A percentile compares a stretch with the other conserved stretches of the same genome.
Conservation (phyloP, 1,284 basidiomycete genomes). For the Boletellus deceptivus region DNA sequence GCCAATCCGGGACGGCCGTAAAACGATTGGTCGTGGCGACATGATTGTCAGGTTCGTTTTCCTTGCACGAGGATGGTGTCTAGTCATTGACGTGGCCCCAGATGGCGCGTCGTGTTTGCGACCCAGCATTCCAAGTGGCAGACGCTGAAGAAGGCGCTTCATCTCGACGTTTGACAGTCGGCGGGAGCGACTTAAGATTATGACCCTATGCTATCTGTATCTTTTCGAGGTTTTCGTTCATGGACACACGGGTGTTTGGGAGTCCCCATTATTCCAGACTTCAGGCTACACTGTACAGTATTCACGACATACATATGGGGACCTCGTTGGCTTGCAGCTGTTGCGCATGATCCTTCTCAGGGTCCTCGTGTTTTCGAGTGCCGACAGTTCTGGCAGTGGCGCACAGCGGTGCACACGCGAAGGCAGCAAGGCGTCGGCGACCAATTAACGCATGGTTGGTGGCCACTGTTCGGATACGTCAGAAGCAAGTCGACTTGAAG, state of each 20-base stretch:
- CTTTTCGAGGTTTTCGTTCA: constrained; percentile 16
- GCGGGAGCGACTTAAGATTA: constrained; percentile 10
- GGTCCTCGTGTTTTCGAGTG: background rate
- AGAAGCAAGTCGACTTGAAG: constrained; percentile 2
- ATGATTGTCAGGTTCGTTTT: constrained; percentile 66
- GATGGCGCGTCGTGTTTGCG: constrained; percentile 33
- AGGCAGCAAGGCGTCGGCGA: constrained; percentile 15
- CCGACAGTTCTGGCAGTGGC: background rate
- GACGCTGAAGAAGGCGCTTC: constrained; percentile 30
- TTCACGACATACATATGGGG: constrained; percentile 14
- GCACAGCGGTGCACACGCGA: constrained; percentile 16
- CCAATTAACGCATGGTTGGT: constrained; percentile 2
- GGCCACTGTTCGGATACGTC: constrained; percentile 14
- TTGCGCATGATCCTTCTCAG: background rate
- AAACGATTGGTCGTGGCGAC: constrained; percentile 69
- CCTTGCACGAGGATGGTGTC: constrained; percentile 4
- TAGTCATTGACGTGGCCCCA: constrained; percentile 9
- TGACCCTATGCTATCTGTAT: constrained; percentile 22
- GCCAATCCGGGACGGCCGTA: constrained; percentile 71
- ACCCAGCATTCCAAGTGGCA: constrained; percentile 33
- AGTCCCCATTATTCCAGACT: constrained; percentile 7
- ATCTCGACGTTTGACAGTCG: constrained; percentile 24
- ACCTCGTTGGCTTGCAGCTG: constrained; percentile 5
- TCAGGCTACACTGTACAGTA: constrained; percentile 30
- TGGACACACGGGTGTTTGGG: constrained; percentile 16